phyloP scores from a whole-genome alignment of 495 filamentous ascomycete species.

The Annulohypoxylon moriforme region DNA sequence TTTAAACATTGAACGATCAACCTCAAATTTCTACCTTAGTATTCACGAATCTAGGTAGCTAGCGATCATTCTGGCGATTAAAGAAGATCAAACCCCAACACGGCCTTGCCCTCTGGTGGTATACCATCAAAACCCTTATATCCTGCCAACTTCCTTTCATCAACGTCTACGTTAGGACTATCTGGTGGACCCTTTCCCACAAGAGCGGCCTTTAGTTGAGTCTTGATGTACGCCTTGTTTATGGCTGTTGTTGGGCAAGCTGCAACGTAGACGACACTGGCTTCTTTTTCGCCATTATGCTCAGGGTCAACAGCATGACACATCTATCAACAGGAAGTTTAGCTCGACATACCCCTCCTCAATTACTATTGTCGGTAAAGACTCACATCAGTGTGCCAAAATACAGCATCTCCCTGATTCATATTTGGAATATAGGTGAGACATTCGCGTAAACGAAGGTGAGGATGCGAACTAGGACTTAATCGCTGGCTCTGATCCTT shows the following conservation, averaged over 20 bases:
- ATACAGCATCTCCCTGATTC: not conserved
- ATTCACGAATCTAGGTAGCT: no score
- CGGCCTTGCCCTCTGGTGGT: not conserved
- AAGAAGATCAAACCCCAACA: not conserved
- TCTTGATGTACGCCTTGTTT: constrained; percentile 6
- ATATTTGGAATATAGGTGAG: constrained; percentile 2
- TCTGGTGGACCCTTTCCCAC: constrained; percentile 1
- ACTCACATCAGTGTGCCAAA: constrained; percentile 1
- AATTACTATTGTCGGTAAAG: no score
- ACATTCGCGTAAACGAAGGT: constrained; percentile 1
- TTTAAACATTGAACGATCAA: no score
- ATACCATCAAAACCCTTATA: constrained; percentile 1
- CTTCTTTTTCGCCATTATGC: not conserved
- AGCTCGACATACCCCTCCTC: not conserved
- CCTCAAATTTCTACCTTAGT: no score
- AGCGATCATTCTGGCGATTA: not conserved
- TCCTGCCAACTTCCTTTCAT: not conserved
- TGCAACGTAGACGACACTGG: constrained; percentile 1
- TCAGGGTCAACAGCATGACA: constrained; percentile 4
- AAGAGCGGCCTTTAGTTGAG: not conserved
- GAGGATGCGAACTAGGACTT: constrained; percentile 1
- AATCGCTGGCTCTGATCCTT: constrained; percentile 7
- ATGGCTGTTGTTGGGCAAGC: not conserved
- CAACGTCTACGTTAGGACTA: not conserved
- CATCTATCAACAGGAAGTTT: not conserved